Conservation (phyloP, 495 filamentous ascomycete genomes). For the Parathielavia appendiculata region DNA sequence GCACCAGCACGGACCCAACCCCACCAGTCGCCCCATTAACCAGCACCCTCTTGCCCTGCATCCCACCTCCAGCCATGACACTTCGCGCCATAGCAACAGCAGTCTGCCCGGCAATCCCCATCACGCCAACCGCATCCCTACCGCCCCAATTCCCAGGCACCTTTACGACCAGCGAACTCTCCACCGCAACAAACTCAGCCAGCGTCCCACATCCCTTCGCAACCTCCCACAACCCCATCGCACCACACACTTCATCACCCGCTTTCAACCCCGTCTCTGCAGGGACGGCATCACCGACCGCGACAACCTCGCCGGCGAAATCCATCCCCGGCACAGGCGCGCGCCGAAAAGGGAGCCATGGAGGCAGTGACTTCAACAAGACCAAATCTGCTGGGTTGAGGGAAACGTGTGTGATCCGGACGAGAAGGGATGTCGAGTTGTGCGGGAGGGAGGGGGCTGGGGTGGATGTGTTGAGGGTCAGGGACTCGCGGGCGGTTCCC, state of each 20-base stretch:
- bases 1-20: constrained; percentile 38
- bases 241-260: constrained; percentile 32
- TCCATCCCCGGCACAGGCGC: constrained; percentile 38
- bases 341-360: constrained; percentile 30
- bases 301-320: constrained; percentile 37
- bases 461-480: not conserved
- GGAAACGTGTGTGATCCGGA: constrained; percentile 37
- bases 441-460: constrained; percentile 1
- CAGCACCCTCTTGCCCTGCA: constrained; percentile 27
- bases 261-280: constrained; percentile 7
- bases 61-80: constrained; percentile 1
- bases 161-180: constrained; percentile 16
- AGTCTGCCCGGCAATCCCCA: constrained; percentile 36
- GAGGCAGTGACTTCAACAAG: constrained; percentile 30
- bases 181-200: constrained; percentile 36
- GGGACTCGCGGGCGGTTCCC: constrained; percentile 17
- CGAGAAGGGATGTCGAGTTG: constrained; percentile 26
- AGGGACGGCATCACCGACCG: constrained; percentile 18
- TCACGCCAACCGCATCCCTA: constrained; percentile 32
- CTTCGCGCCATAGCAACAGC: constrained; percentile 17
- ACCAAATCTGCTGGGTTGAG: constrained; percentile 41
- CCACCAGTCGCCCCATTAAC: constrained; percentile 46
- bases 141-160: constrained; percentile 20
- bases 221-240: constrained; percentile 25
- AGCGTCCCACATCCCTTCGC: constrained; percentile 32